Conservation (phyloP, 306 rosid genomes). For the Casuarina cunninghamiana region DNA sequence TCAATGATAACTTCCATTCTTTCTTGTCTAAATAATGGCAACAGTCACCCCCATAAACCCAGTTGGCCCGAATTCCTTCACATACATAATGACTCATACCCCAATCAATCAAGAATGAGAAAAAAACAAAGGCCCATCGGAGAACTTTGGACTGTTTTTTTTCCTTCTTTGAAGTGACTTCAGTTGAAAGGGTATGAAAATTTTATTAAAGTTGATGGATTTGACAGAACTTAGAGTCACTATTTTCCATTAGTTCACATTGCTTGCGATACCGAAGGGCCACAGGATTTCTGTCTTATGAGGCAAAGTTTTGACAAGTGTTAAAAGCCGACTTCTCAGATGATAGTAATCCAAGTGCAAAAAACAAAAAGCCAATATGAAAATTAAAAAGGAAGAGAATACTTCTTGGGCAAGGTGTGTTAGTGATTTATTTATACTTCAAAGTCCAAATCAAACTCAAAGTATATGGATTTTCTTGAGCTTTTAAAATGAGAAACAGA, state of each 20-base stretch:
- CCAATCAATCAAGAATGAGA: constrained; percentile 49
- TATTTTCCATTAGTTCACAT: constrained; percentile 38
- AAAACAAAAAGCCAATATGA: too few relatives aligned
- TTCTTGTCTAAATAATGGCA: constrained; percentile 64
- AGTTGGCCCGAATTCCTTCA: constrained; percentile 38
- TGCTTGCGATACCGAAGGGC: constrained; percentile 37
- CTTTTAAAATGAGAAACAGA: neutral
- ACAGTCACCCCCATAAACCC: constrained; percentile 80
- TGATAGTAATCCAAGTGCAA: too few relatives aligned
- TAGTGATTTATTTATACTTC: too few relatives aligned
- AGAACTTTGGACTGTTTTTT: constrained; percentile 44
- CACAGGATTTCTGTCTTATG: constrained; percentile 28
- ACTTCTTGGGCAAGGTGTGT: too few relatives aligned
- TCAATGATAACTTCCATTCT: constrained; percentile 41
- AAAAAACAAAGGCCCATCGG: constrained; percentile 18
- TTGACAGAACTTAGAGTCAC: constrained; percentile 75
- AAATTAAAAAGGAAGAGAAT: too few relatives aligned
- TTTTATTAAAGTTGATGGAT: constrained; percentile 64
- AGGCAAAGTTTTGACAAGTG: constrained; percentile 25
- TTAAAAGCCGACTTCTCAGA: neutral
- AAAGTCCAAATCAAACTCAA: neutral
- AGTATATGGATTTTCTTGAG: neutral
- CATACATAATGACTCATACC: constrained; percentile 47
- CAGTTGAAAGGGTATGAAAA: constrained; percentile 44
- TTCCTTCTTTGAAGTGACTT: constrained; percentile 58